phyloP scores from a whole-genome alignment of 257 asterid species.

The Scutellaria baicalensis region DNA sequence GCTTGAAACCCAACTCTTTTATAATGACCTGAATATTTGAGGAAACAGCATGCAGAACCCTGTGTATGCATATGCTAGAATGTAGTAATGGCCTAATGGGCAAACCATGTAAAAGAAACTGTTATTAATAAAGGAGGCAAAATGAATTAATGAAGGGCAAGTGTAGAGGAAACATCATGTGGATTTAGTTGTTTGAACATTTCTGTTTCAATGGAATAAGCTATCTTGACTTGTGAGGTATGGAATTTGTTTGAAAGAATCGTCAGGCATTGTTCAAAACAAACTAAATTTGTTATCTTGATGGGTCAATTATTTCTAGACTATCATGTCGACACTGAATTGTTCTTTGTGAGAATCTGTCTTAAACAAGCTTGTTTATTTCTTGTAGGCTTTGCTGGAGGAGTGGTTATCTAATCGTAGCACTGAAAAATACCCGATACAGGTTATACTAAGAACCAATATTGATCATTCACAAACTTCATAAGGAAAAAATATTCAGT shows the following conservation, averaged over 20 bases:
- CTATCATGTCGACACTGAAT: neutral
- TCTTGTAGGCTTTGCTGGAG: slow-evolving; percentile 82
- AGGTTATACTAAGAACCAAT: slow-evolving; percentile 41
- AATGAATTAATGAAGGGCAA: neutral
- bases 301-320: slow-evolving; percentile 1
- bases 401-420: slow-evolving; percentile 84
- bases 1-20: neutral
- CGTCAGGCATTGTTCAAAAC: neutral
- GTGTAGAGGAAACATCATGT: neutral
- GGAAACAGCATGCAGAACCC: neutral
- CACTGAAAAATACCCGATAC: slow-evolving; percentile 63
- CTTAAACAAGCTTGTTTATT: slow-evolving; percentile 9
- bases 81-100: neutral
- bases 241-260: neutral
- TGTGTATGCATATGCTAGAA: neutral
- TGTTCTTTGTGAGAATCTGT: neutral
- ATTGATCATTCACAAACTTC: slow-evolving; percentile 5
- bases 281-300: neutral
- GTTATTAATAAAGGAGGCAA: neutral
- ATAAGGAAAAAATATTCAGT: neutral
- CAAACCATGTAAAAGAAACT: neutral
- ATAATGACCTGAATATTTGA: neutral
- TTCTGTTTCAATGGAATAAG: neutral
- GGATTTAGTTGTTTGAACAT: neutral
- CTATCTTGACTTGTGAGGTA: neutral